Conservation (phyloP, 2,329 filamentous ascomycete species). For the Hymenoscyphus infarciens region DNA sequence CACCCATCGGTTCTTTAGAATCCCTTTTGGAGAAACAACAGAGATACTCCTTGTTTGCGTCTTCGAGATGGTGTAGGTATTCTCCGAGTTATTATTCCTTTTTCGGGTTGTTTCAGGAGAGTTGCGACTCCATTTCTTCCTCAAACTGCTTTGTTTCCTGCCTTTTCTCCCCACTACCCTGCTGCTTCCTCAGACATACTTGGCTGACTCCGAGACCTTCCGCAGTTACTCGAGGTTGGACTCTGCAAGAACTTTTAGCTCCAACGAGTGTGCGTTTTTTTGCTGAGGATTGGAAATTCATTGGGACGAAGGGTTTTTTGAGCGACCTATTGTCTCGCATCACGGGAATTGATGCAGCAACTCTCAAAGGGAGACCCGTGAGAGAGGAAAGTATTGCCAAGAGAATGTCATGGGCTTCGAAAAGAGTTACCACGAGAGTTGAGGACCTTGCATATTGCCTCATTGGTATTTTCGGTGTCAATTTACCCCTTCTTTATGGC, state of each 20-base stretch:
- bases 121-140: no score
- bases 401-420: constrained; percentile 35
- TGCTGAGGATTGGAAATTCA: constrained; percentile 3
- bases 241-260: constrained; percentile 15
- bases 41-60: not conserved
- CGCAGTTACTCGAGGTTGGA: constrained; percentile 14
- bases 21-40: not conserved
- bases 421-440: constrained; percentile 34
- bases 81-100: no score
- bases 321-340: not conserved
- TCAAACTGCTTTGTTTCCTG: no score
- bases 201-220: no score
- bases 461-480: constrained; percentile 42
- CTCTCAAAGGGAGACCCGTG: not conserved
- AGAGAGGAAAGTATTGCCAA: constrained; percentile 27
- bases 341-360: constrained; percentile 10
- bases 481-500: constrained; percentile 43
- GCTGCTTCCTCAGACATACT: no score
- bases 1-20: constrained; percentile 36
- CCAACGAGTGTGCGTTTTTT: constrained; percentile 9
- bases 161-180: no score
- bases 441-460: constrained; percentile 41
- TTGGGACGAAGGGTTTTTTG: constrained; percentile 8
- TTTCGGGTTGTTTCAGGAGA: no score
- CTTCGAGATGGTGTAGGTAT: constrained; percentile 11